Evolutionary conservation across 2,329 filamentous ascomycete genomes (phyloP), one percentile per base, ranked within the genome.

Genomic region (Botrytis fabae): DNA sequence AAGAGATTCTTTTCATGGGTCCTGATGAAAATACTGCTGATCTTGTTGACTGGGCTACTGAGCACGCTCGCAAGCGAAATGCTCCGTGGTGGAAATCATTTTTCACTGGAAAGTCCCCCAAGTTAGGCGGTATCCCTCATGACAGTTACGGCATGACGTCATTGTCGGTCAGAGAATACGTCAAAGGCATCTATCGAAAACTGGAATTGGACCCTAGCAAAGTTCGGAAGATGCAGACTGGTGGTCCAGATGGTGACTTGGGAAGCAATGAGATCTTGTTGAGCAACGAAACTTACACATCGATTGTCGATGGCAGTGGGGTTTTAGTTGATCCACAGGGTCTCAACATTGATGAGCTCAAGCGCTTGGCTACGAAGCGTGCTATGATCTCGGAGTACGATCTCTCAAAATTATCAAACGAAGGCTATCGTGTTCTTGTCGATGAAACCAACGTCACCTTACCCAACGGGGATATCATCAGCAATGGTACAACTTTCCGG

Each of bases 81-180:
- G 96, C 96, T 7, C 94, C 94, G 42, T 99, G 95, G 94, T 99
- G 96, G 96, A 99, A 99, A 87, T 99, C 96, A 0, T 99, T 99
- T 89, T 99, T 99, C 87, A 99, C 96, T 2, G 96, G 96, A 80
- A 99, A 99, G 88, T 97, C 94, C 78, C 96, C 94, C 70, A 96
- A 93, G 83, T 88, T 99, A 22, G 96, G 96, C 76, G 96, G 96
- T 81, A 99, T 99, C 78, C 96, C 96, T 54, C 96, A 99, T 83
- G 96, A 99, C 82, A 85, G 87, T 59, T 99, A 99, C 81, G 96
- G 96, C 79, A 99, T 99, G 96, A 99, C 96, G 0, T 98, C 96
- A 0, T 85, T 98, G 73, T 98, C 95, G 9, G 95, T 99, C 68
- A 94, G 96, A 63, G 94, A 99, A 83, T 99, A 97, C 79, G 93